A percentile compares a stretch with the other conserved stretches of the same genome.
Evolutionary conservation across 192 early-diverging fungal species (phyloP).

Genomic region (Rhizoclosmatium globosum): DNA sequence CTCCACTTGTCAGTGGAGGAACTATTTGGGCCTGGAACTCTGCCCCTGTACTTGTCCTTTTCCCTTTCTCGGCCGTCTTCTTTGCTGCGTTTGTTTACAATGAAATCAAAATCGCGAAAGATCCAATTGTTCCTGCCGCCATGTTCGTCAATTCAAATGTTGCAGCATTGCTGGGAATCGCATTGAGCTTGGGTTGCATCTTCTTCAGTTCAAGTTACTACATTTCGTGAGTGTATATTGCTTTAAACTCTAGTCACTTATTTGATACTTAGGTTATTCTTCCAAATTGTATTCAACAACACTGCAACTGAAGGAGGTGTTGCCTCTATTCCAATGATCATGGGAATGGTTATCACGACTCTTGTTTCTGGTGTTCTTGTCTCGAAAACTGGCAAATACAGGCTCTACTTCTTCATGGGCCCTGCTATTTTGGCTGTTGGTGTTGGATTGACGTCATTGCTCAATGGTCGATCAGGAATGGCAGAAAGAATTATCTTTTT

Average conservation of each 20-base stretch:
- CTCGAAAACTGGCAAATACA: constrained; percentile 40
- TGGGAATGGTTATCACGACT: constrained; percentile 73
- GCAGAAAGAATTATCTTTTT: constrained; percentile 67
- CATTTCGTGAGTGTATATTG: constrained; percentile 1
- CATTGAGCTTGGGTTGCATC: not conserved
- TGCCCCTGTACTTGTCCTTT: constrained; percentile 62
- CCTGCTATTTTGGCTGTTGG: constrained; percentile 3
- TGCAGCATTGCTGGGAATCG: constrained; percentile 14
- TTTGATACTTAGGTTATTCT: constrained; percentile 54
- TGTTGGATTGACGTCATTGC: not conserved
- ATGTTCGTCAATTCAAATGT: constrained; percentile 17
- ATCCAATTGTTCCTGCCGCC: constrained; percentile 70
- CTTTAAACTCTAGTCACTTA: too few species aligned
- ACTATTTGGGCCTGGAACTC: constrained; percentile 67
- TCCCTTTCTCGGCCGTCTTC: constrained; percentile 70
- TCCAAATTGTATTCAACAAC: constrained; percentile 81
- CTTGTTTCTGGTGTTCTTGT: constrained; percentile 73
- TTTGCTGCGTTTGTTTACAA: constrained; percentile 64
- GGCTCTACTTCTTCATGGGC: constrained; percentile 23
- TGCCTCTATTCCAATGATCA: constrained; percentile 75
- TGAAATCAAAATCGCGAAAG: constrained; percentile 66
- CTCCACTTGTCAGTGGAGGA: constrained; percentile 74
- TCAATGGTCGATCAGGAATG: constrained; percentile 46
- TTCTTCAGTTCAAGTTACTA: constrained; percentile 22
- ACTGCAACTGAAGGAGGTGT: constrained; percentile 79